Evolutionary conservation across 2,329 filamentous ascomycete species (phyloP), one percentile per base, ranked within the genome.

Genomic region (Stachybotrys chartarum): DNA sequence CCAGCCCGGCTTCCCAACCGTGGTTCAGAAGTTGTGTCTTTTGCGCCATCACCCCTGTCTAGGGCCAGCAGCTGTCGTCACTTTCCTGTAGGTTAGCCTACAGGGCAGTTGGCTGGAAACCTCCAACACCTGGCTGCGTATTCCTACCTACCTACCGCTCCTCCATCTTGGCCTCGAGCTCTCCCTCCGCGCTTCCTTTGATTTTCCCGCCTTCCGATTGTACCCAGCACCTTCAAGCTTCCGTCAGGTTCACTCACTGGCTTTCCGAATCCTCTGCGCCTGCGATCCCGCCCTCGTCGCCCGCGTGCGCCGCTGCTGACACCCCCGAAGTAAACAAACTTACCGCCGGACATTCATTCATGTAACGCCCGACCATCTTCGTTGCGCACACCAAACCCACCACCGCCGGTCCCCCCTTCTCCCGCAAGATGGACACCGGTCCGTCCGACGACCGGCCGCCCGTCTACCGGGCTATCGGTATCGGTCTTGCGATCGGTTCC

Each of bases 401-500:
- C n/a, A 18, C 47, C 47, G 1, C 6, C 47, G 18, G 4, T 12
- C 14, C 14, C 17, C 16, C 24, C 47, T 7, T 30, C 17, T 16
- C 14, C 51, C 48, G 49, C 24, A 35, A 18, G 18, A 47, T 47
- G 45, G 55, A 52, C 51, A 54, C 54, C 45, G 45, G 45, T 24
- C 8, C 45, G 45, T 24, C 31, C 32, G 32, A 32, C 46, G 61
- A 66, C 17, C 72, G 80, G 30, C 81, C 81, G 1, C 64, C 75
- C 7, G 72, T 75, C 56, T 97, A 89, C 80, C 97, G 97, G 69
- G 83, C 86, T 30, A 82, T 97, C 61, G 94, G 94, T 55, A 90
- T 99, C 59, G 79, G 85, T 24, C 78, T 99, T 42, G 94, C 94
- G 16, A 81, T 97, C 57, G 84, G 85, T 35, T 97, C 93, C 0